Base-by-base conservation (phyloP, 768 basidiomycete genomes). In the Mycena sanguinolenta region DNA sequence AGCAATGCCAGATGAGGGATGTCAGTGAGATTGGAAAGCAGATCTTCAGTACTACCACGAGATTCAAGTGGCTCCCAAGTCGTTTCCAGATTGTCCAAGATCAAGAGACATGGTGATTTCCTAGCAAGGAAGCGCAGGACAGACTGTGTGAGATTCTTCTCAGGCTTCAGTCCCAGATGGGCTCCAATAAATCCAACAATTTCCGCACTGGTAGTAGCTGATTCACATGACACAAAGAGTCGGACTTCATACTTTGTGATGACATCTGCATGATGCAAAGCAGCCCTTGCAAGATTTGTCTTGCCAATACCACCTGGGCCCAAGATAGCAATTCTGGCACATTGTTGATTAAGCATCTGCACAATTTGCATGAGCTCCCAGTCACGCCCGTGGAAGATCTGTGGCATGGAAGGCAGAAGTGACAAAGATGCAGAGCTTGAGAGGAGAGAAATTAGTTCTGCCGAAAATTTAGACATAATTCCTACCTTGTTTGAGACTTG, bases 61-160 rank as follows among this genome's bases (percentile, higher is more conserved):
- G 54, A 58, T 2, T 17, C 9, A 16, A 46, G 12, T 7, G 61
- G 52, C 13, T 69, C 67, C 67, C 67, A 69, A 4, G 30, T 14
- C 1, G 61, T 58, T 36, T 69, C 67, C 21, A 69, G n/a, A 30
- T 69, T 69, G 32, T 69, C 67, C 23, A 69, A 34, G 4, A 69
- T 36, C 30, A 69, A 13, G n/a, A 69, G 61, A 23, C 25, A 44
- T 4, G 39, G 23, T 25, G 38, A 25, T 1, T 16, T 21, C 4
- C 10, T 17, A 25, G 52, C 34, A 25, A 68, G 46, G 60, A 53
- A 30, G 2, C 27, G 34, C 0, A 68, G 13, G 17, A 68, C 27
- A 4, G 49, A 9, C 9, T 39, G 12, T 12, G 52, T 23, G 8
- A 62, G 39, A 30, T 60, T n/a, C n/a, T n/a, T n/a, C n/a, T n/a